Evolutionary conservation across 331 rosid genomes (phyloP).

Genomic region (Pyrus hybrid): DNA sequence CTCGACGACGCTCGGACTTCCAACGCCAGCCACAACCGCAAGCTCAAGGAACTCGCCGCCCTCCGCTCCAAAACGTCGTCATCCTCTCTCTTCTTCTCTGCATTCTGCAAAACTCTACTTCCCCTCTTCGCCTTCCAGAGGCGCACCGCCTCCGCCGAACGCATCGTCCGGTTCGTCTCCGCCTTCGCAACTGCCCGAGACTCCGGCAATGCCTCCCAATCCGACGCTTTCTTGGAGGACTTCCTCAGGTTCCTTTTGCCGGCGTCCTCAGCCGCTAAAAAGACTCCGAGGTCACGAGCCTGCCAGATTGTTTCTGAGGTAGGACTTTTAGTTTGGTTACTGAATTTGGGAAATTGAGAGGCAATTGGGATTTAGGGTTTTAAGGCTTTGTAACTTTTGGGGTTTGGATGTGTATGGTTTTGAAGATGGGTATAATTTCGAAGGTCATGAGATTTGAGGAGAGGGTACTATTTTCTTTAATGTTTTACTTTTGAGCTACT

Average conservation of each 20-base stretch:
- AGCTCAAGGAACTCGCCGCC: slow-evolving; percentile 68
- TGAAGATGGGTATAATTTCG: background rate
- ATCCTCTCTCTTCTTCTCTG: slow-evolving; percentile 42
- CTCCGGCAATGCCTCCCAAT: slow-evolving; percentile 16
- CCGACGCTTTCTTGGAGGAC: slow-evolving; percentile 53
- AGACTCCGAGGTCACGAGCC: slow-evolving; percentile 68
- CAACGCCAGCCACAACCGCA: slow-evolving; percentile 73
- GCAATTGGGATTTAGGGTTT: background rate
- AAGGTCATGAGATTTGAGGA: background rate
- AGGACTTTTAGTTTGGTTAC: background rate
- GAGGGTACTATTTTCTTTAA: background rate
- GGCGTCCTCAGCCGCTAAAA: slow-evolving; percentile 41
- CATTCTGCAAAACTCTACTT: slow-evolving; percentile 49
- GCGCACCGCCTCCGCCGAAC: slow-evolving; percentile 59
- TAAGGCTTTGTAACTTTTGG: background rate
- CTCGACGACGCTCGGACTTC: slow-evolving; percentile 65
- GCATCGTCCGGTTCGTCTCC: slow-evolving; percentile 63
- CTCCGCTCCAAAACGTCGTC: slow-evolving; percentile 53
- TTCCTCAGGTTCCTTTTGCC: slow-evolving; percentile 64
- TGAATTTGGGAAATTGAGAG: background rate
- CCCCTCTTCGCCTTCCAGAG: slow-evolving; percentile 67
- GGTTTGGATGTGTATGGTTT: background rate
- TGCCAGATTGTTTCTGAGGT: slow-evolving; percentile 96
- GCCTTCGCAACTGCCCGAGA: slow-evolving; percentile 38
- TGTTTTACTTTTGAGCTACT: background rate